Base-by-base conservation (phyloP, 257 asterid genomes). In the Leonotis leonurus region DNA sequence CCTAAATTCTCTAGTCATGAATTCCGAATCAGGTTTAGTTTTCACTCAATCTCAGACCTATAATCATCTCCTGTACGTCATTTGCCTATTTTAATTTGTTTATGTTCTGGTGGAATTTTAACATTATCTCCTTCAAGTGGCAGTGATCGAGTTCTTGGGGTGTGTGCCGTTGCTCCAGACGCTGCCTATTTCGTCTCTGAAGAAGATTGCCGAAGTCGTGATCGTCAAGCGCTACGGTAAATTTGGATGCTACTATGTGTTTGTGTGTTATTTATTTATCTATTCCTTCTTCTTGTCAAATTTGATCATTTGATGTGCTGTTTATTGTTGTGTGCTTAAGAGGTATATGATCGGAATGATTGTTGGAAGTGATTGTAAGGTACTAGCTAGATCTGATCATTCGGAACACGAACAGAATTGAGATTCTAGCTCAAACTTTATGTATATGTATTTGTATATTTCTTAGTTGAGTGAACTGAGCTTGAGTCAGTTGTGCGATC, bases 91-190 rank as follows among this genome's bases (percentile, higher is more conserved):
- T 1, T 35, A 25, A 12, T 24, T 17, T n/a, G 1, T 25, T 40
- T 26, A 14, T 6, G 17, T 6, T 24, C 7, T 30, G 37, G 24
- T 39, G 40, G 59, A 3, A 5, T 70, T 69, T 25, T 53, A 8
- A 14, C 14, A 25, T 16, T 8, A 6, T 22, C 26, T 45, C 6
- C 46, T 64, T 48, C 29, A 49, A 46, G 30, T 58, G 54, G 65
- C 85, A 89, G 97, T 89, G 76, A 82, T 85, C 55, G 99, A 85
- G 83, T 92, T 85, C 64, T 73, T 92, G 82, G 95, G 97, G 39
- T 68, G 89, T 14, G 97, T 92, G 68, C 94, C 97, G 17, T 79
- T 92, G 86, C 85, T 92, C 3, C 99, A 92, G 80, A 80, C 82
- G 72, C 87, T 92, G 41, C 97, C 99, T 0, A 71, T 83, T 62